Base-by-base conservation (phyloP, 2,329 filamentous ascomycete species). In the Fusarium nanum region DNA sequence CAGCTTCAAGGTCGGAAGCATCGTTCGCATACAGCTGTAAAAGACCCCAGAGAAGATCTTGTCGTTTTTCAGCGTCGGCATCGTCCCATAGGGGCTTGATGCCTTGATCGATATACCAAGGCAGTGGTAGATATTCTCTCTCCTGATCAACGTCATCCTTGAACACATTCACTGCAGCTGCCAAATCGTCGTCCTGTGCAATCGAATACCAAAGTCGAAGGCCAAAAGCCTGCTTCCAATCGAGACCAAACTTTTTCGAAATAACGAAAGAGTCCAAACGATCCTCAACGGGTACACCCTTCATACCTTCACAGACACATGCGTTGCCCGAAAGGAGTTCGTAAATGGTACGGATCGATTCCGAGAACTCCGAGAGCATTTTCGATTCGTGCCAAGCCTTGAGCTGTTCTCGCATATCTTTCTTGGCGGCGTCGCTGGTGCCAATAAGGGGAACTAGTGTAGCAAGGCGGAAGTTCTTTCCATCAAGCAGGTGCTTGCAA, bases 141-240 rank as follows among this genome's bases (percentile, higher is more conserved):
- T 91, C 90, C 64, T 91, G 87, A 28, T 85, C 82, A 47, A 98
- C 84, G 73, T 97, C 94, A 57, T 90, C 84, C 65, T 89, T 84
- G 79, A 94, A 99, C 28, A 87, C 86, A 45, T 85, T 81, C 7
- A 99, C 90, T 5, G 94, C 94, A 47, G 85, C 83, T 11, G 91
- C 88, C 45, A 98, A 85, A 37, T 89, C 86, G 46, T 94, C 91
- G 41, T 89, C 85, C 34, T 87, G 83, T 4, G 88, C 85, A 42
- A 90, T 92, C 46, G 90, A 91, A 78, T 97, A 99, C 92, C 94
- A 98, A 3, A 99, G 84, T 45, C 94, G 90, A 52, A 99, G 85
- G 13, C 93, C 95, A 79, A 99, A 97, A 1, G 94, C 91, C 76
- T 97, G 94, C 78, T 93, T 91, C 96, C 96, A 99, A 78, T 97